Evolutionary conservation across 2,329 filamentous ascomycete species (phyloP).

Genomic region (Phialophora chinensis): DNA sequence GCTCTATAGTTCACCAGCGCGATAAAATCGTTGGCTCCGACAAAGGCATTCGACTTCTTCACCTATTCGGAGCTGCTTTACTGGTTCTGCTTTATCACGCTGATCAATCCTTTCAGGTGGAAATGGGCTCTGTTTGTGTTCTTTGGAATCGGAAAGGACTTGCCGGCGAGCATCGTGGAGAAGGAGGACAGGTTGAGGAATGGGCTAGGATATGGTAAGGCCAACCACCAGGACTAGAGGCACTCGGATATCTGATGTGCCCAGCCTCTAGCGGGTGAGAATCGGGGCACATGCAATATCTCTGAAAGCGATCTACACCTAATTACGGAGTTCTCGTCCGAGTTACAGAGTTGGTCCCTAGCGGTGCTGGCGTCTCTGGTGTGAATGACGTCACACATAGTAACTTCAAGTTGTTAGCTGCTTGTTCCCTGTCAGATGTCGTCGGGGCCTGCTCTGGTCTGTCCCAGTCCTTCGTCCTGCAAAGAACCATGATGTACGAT

Average conservation of each 20-base stretch:
- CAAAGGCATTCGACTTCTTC: conserved; percentile 84
- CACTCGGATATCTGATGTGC: background rate
- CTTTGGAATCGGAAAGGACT: conserved; percentile 70
- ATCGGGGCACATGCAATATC: background rate
- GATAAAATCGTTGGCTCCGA: conserved; percentile 73
- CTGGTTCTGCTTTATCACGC: conserved; percentile 82
- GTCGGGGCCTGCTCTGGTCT: too few species aligned
- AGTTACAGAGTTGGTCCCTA: background rate
- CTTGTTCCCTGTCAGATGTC: too few species aligned
- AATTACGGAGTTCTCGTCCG: too few species aligned
- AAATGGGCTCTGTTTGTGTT: conserved; percentile 88
- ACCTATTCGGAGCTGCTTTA: conserved; percentile 84
- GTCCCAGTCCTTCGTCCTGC: background rate
- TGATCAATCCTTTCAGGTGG: conserved; percentile 85
- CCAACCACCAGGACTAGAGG: conserved; percentile 17
- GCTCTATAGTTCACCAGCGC: conserved; percentile 65
- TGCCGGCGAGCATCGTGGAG: conserved; percentile 71
- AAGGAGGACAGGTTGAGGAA: conserved; percentile 68
- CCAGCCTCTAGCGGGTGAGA: background rate
- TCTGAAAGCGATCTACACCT: background rate
- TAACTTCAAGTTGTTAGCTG: background rate
- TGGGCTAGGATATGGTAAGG: conserved; percentile 49
- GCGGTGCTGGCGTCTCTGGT: background rate
- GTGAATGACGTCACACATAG: background rate
- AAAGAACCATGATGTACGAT: background rate